Evolutionary conservation across 2,329 filamentous ascomycete species (phyloP), one percentile per base, ranked within the genome.

Genomic region (Periconia digitata): DNA sequence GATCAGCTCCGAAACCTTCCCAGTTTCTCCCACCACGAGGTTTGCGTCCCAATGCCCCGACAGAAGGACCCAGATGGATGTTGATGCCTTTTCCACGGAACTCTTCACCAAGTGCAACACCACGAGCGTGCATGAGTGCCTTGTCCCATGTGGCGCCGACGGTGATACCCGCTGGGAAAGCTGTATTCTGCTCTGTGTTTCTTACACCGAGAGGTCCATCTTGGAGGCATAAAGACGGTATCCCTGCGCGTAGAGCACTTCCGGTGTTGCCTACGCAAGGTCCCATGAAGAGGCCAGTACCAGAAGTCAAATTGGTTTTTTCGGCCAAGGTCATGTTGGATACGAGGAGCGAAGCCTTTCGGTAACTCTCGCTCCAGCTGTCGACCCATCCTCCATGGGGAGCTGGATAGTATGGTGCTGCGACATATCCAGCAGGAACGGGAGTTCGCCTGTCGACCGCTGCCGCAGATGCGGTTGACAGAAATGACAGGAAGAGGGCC

Each of bases 111-210:
- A 91, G 73, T 2, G 84, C 87, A 13, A 83, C 80, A 2, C 82
- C 87, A 22, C 87, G 81, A 43, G 80, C 76, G 54, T 86, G 85
- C 70, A 90, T 85, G 42, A 90, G 73, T 15, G 80, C 75, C 72
- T 90, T 91, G 70, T 87, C 85, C 65, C 84, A 91, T 0, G 88
- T 90, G 2, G 87, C 86, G 16, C 86, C 88, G 1, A 81, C 81
- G 0, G 86, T 90, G 57, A 92, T 88, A n/a, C 88, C 89, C 8
- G 87, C 80, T 0, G 89, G 89, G 58, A 92, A 94, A 0, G 84
- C 87, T 0, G 87, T 91, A 44, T 85, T 83, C 51, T 89, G 84
- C 55, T 91, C 87, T 1, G 86, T 83, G n/a, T 82, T 82, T 22
- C 87, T 82, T 13, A 94, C 76, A 2, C 89, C 89, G 27, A 87